A percentile compares a stretch with the other conserved stretches of the same genome.
These are phyloP conservation scores for Brachypodium distachyon DNA, from an alignment of 202 grass and related monocot genomes.

Conservation along the genomic window DNA sequence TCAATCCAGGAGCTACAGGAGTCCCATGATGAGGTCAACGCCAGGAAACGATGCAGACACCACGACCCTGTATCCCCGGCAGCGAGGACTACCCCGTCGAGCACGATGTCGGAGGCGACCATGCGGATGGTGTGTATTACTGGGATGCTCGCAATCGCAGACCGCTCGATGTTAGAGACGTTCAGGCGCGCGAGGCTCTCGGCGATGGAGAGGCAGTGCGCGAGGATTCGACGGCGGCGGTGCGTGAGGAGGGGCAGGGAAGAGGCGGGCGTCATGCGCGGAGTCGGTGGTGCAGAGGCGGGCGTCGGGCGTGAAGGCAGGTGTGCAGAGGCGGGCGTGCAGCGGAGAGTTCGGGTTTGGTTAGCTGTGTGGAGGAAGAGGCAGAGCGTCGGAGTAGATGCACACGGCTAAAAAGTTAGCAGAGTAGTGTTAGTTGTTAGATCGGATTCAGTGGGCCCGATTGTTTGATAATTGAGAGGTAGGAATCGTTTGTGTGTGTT, in stretches of 20 bases:
- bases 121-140: conserved; percentile 48
- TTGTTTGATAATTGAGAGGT: too few species aligned
- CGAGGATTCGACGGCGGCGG: conserved; percentile 44
- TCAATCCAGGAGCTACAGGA: conserved; percentile 60
- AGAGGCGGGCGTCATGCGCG: too few species aligned
- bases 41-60: conserved; percentile 59
- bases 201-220: conserved; percentile 56
- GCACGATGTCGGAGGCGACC: conserved; percentile 44
- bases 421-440: too few species aligned
- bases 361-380: too few species aligned
- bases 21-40: conserved; percentile 62
- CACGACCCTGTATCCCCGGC: conserved; percentile 53
- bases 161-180: conserved; percentile 61
- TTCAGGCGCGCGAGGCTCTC: conserved; percentile 39
- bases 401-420: too few species aligned
- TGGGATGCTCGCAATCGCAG: conserved; percentile 41
- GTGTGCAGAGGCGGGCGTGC: too few species aligned
- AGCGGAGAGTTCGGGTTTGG: too few species aligned
- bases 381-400: too few species aligned
- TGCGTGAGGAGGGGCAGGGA: conserved; percentile 19
- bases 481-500: too few species aligned
- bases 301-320: too few species aligned
- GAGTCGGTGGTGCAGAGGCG: too few species aligned
- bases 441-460: too few species aligned
- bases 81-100: conserved; percentile 24